Evolutionary conservation across 2,329 filamentous ascomycete species (phyloP).

Genomic region (Septoria linicola): DNA sequence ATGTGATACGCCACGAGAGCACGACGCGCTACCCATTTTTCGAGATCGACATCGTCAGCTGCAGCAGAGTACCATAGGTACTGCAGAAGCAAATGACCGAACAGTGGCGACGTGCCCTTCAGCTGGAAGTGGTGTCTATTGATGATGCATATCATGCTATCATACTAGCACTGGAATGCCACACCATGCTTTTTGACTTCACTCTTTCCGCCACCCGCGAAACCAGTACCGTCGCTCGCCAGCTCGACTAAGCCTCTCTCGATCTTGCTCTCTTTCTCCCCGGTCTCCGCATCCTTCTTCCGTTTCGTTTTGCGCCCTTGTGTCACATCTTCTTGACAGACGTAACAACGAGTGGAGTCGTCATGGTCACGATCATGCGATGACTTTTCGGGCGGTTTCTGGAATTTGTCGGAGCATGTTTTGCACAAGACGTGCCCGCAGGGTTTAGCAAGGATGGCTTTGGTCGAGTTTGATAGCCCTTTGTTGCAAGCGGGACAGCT

Average conservation of each 20-base stretch:
- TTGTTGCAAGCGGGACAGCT: conserved; percentile 87
- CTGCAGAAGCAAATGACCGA: background rate
- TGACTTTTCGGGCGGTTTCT: conserved; percentile 58
- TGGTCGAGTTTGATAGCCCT: conserved; percentile 74
- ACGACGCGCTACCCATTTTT: no score
- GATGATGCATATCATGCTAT: no score
- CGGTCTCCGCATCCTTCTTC: conserved; percentile 26
- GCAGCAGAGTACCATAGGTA: background rate
- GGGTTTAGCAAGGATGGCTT: conserved; percentile 77
- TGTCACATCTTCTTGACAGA: conserved; percentile 79
- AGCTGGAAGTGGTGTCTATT: no score
- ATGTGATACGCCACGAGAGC: no score
- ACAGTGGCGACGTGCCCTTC: background rate
- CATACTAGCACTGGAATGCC: conserved; percentile 71
- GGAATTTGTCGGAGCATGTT: conserved; percentile 79
- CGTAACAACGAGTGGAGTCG: conserved; percentile 67
- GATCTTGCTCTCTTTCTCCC: conserved; percentile 54
- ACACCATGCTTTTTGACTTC: conserved; percentile 76
- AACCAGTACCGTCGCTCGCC: conserved; percentile 84
- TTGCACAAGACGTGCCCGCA: conserved; percentile 92
- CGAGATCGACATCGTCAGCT: no score
- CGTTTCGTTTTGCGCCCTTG: conserved; percentile 31
- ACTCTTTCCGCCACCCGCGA: conserved; percentile 81
- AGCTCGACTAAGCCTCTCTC: conserved; percentile 75
- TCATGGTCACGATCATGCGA: conserved; percentile 60